Base-by-base conservation (phyloP, 495 filamentous ascomycete genomes). In the Neurospora sp. region DNA sequence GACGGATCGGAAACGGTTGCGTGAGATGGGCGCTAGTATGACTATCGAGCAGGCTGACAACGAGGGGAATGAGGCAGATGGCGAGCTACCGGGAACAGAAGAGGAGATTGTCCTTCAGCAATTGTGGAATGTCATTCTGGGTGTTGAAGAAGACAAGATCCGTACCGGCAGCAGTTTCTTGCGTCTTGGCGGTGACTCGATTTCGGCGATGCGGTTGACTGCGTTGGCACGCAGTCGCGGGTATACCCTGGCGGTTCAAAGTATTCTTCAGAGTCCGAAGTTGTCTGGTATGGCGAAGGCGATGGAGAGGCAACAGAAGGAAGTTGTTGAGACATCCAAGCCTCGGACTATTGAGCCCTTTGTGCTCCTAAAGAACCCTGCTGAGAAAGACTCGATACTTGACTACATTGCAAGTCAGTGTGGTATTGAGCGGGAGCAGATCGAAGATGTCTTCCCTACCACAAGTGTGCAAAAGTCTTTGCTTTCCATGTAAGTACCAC, bases 371-470 rank as follows among this genome's bases (percentile, higher is more conserved):
- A 78, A 79, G 2, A 59, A 76, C 41, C 77, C 75, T 9, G 18
- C 75, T 4, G 72, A 76, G 14, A 66, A 72, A 0, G 70, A 74
- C 2, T 39, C 37, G 11, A 11, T 87, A 2, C 20, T 89, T 23
- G 79, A 85, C 2, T 87, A 90, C 31, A 77, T 87, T 10, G 79
- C 81, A 16, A 79, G 78, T 1, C 83, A 82, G 62, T 90, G 87
- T 69, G 40, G 70, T 14, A 74, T 90, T 9, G 66, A 79, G 1
- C 78, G 79, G 10, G 79, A 84, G 1, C 72, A 79, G 2, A 82
- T 92, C 39, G 80, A 83, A 66, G 86, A 90, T 71, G 83, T 89
- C 37, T 91, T 90, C 74, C 89, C 89, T 5, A 44, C 41, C 0
- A 44, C 41, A 0, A 44, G 41, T 44, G 41, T 44, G 3, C 41